Base-by-base conservation (phyloP, 2,329 filamentous ascomycete species). In the Stylonectria norvegica region DNA sequence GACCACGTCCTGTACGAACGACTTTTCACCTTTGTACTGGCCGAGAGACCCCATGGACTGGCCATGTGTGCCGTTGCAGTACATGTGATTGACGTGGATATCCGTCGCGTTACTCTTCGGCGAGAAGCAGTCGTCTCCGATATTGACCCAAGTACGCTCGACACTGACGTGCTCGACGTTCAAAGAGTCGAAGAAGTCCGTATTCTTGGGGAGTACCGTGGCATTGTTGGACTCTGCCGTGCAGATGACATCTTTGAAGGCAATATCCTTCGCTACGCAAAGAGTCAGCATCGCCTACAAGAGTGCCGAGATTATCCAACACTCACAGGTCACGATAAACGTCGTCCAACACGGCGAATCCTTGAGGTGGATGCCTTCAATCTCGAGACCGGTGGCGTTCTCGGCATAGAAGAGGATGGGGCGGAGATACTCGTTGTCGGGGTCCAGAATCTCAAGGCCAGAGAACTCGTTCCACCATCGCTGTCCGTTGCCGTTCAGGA, bases 391-490 rank as follows among this genome's bases (percentile, higher is more conserved):
- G 12, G 50, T 52, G 2, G 50, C 48, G 14, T 56, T 56, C 52
- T 56, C 40, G 9, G 52, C 52, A 29, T 56, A 56, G 39, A 56
- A 56, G 11, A 56, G 37, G 7, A 56, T 49, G 5, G 53, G 53
- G 4, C 52, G 52, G 3, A 53, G 40, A 20, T 56, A 56, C 6
- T 40, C 20, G 11, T 56, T 56, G 6, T 34, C 38, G 6, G 38
- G 39, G 29, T 56, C 45, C 4, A 56, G 38, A 4, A 56, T 53
- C 41, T 55, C 52, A 17, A 44, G 42, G 3, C 48, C 53, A 2
- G 50, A 48, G 7, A 56, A 56, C 31, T 56, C 52, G 17, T 56
- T 56, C 53, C 53, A 56, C 53, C 52, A 56, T 10, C 52, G 36
- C 32, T 56, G 52, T 5, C 48, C 52, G 17, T 53, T 52, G 25